phyloP scores from a whole-genome alignment of 2,329 filamentous ascomycete species.

The Sclerotinia trifoliorum region DNA sequence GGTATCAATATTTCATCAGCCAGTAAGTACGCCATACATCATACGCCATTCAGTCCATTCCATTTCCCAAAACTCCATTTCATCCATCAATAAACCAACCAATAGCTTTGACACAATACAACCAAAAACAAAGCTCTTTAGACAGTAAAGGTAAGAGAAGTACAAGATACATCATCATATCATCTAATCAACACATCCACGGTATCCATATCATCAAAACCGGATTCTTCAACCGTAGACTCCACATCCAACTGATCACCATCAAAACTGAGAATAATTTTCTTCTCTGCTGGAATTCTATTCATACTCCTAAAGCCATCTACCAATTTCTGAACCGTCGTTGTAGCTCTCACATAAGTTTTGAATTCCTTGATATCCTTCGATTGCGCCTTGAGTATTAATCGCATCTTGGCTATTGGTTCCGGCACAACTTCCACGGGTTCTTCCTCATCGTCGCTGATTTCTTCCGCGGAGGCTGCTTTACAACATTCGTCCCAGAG shows the following conservation, averaged over 20 bases:
- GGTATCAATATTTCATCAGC: conserved; percentile 11
- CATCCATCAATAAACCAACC: not conserved
- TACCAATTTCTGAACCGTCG: conserved; percentile 61
- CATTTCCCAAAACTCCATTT: not conserved
- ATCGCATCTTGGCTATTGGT: conserved; percentile 43
- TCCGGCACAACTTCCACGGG: conserved; percentile 27
- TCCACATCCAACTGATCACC: conserved; percentile 67
- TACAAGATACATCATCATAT: conserved; percentile 7
- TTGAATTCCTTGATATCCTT: conserved; percentile 51
- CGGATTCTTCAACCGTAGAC: conserved; percentile 61
- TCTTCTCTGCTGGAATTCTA: conserved; percentile 50
- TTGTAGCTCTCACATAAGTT: conserved; percentile 53
- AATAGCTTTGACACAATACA: not conserved
- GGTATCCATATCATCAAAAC: conserved; percentile 71
- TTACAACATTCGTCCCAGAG: conserved; percentile 47
- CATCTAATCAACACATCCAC: conserved; percentile 60
- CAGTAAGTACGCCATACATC: not conserved
- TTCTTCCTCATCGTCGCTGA: conserved; percentile 31
- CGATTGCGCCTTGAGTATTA: conserved; percentile 52
- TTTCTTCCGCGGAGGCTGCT: conserved; percentile 20
- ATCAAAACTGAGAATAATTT: conserved; percentile 68
- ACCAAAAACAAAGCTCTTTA: no score
- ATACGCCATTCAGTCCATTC: not conserved
- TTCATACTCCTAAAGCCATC: conserved; percentile 58
- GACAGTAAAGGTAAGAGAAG: no score